Conservation (phyloP, 108 stramenopile genomes). For the Parietichytrium sp. region DNA sequence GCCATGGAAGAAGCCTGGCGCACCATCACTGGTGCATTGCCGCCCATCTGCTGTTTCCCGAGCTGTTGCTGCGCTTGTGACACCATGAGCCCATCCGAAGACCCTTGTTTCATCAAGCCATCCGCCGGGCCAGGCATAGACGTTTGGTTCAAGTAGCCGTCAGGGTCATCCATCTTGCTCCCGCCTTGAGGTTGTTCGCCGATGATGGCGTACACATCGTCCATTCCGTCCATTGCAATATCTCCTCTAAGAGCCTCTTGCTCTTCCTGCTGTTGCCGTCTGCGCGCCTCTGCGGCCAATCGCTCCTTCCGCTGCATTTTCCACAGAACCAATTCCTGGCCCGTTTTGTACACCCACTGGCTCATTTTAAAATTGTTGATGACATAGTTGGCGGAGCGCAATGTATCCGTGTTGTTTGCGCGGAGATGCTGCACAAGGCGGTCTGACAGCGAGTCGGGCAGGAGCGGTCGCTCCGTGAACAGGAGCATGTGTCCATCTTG, state of each 20-base stretch:
- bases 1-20: not conserved
- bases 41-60: too few species aligned
- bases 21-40: not conserved
- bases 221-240: slow-evolving; percentile 38
- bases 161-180: too few species aligned
- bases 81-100: too few species aligned
- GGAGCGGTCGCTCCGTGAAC: slow-evolving; percentile 7
- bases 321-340: slow-evolving; percentile 23
- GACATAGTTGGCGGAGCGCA: not conserved
- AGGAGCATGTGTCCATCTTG: slow-evolving; percentile 32
- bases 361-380: too few species aligned
- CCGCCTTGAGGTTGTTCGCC: not conserved
- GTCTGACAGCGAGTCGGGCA: not conserved
- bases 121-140: not conserved
- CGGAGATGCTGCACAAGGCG: not conserved
- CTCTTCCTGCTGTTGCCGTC: slow-evolving; percentile 16
- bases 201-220: not conserved
- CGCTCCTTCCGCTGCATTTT: slow-evolving; percentile 18
- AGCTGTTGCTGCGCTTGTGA: too few species aligned
- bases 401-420: not conserved
- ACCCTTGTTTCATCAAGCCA: too few species aligned
- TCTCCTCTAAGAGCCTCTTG: slow-evolving; percentile 14
- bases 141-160: too few species aligned
- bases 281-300: not conserved
- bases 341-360: slow-evolving; percentile 28